Percentiles rank a stretch among this genome's conserved stretches.
Evolutionary conservation across 768 basidiomycete species (phyloP).

Genomic region (Calvatia gigantea): DNA sequence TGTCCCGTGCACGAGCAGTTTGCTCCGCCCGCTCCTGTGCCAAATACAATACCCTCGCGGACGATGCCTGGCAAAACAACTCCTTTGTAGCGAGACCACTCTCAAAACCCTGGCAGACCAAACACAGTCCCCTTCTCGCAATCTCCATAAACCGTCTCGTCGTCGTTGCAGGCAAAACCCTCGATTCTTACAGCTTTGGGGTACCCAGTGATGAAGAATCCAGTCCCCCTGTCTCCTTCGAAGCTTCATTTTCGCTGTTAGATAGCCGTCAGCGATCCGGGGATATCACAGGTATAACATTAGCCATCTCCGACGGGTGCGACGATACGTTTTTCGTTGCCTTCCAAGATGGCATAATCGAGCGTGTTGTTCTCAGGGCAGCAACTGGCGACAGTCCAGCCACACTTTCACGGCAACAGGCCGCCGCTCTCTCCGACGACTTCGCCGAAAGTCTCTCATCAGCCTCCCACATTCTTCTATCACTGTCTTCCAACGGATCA

Average conservation of each 20-base stretch:
- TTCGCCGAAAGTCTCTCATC: constrained; percentile 55
- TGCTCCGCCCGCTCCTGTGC: constrained; percentile 45
- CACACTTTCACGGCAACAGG: not conserved
- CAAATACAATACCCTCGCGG: constrained; percentile 49
- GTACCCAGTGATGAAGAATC: constrained; percentile 20
- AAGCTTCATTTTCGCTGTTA: constrained; percentile 40
- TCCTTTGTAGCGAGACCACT: constrained; percentile 64
- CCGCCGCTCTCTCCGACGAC: constrained; percentile 34
- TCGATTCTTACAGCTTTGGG: constrained; percentile 58
- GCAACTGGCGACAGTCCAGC: not conserved
- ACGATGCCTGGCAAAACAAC: constrained; percentile 47
- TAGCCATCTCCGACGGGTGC: constrained; percentile 39
- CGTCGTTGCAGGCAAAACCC: constrained; percentile 53
- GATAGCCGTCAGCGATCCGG: constrained; percentile 28
- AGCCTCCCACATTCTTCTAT: constrained; percentile 42
- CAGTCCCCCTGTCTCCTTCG: constrained; percentile 42
- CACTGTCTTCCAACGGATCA: constrained; percentile 54
- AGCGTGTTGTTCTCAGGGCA: constrained; percentile 25
- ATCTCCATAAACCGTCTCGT: constrained; percentile 52
- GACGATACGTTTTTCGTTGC: constrained; percentile 50
- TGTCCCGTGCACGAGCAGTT: constrained; percentile 35
- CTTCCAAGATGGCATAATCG: constrained; percentile 56
- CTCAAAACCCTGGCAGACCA: constrained; percentile 53
- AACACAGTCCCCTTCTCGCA: constrained; percentile 53
- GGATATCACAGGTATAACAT: constrained; percentile 55